Evolutionary conservation across 2,329 filamentous ascomycete genomes (phyloP), one percentile per base, ranked within the genome.

Genomic region (Aspergillus versicolor): DNA sequence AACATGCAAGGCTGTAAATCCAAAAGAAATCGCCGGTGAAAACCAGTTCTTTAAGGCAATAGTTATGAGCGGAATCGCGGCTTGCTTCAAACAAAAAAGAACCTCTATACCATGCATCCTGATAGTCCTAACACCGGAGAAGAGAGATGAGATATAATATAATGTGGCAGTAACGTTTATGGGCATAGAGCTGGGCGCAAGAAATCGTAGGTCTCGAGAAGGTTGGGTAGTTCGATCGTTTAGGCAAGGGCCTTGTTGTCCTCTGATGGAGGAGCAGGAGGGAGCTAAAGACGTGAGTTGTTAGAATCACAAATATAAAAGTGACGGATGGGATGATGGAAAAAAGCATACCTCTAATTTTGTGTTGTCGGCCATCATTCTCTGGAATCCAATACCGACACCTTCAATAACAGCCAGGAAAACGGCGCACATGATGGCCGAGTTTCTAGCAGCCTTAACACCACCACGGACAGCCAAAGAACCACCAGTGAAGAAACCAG

Each of bases 321-420:
- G 11, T 38, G n/a, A 32, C 8, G 19, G 27, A 32, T 13, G 19
- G 27, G 5, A 24, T 27, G 21, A 22, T 51, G 9, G 8, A 6
- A 9, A 30, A 34, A 17, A 53, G 32, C 79, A 66, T 68, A 88
- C 86, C 79, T 96, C 91, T 67, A 96, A 80, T 79, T 88, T 88
- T 63, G 91, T 96, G 74, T 88, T 89, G 62, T 92, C 90, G 37
- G 92, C 90, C 84, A 96, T 90, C 88, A 96, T 92, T 75, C 92
- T 88, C 76, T 92, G 89, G 80, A 97, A 93, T 8, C 90, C 92
- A 71, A 99, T 97, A 67, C 93, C 93, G 54, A 97, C 94, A 68
- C 94, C 93, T 77, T 99, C 93, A 63, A 99, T 97, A 64, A 99
- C 93, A 50, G 91, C 94, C 45, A 99, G 82, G 70, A 99, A 84